These are phyloP conservation scores for Verticillium dahliae DNA, from an alignment of 2,329 filamentous ascomycete genomes.

Conservation along the genomic window DNA sequence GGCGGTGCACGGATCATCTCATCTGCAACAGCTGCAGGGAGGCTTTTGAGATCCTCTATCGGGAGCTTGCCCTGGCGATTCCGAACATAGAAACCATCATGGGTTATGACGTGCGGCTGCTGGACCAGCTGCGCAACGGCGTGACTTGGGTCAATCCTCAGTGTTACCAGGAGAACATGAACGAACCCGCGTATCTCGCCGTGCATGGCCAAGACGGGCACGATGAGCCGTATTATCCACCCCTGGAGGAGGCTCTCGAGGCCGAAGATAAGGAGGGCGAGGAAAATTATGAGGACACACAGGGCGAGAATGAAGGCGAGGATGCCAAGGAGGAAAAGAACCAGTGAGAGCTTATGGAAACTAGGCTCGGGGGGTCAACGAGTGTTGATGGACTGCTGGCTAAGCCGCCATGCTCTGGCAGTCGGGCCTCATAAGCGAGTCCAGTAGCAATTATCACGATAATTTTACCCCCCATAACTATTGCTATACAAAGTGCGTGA, in stretches of 20 bases:
- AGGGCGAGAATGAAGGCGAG: too few species aligned
- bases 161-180: background rate
- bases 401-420: too few species aligned
- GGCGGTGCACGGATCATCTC: background rate
- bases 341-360: too few species aligned
- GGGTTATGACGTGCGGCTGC: background rate
- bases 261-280: background rate
- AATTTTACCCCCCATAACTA: too few species aligned
- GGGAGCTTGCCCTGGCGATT: background rate
- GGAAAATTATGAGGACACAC: too few species aligned
- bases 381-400: too few species aligned
- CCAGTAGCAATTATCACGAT: too few species aligned
- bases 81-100: background rate
- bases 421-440: too few species aligned
- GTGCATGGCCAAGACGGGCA: background rate
- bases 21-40: background rate
- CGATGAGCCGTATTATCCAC: background rate
- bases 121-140: background rate
- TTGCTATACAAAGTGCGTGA: too few species aligned
- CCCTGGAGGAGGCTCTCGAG: background rate
- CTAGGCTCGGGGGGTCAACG: too few species aligned
- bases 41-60: background rate
- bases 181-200: background rate
- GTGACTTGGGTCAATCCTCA: background rate
- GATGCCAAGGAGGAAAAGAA: too few species aligned